Evolutionary conservation across 768 basidiomycete genomes (phyloP), one percentile per base, ranked within the genome.

Genomic region (Multifurca ochricompacta): DNA sequence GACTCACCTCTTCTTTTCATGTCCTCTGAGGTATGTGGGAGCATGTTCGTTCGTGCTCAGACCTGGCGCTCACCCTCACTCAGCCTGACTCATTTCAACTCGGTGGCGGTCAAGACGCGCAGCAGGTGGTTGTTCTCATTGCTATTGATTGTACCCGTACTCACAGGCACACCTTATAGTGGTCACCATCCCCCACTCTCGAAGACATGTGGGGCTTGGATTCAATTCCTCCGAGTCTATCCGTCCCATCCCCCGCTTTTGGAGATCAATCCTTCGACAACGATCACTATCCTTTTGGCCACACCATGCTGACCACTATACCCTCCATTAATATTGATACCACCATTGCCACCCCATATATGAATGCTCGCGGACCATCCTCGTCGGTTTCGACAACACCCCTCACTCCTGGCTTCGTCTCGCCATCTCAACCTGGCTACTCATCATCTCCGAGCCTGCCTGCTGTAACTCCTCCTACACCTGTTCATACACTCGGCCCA

Each of bases 251-350:
- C 39, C 46, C 53, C 39, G 10, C n/a, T 8, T 41, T 50, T 7
- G 49, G 39, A 31, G 36, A 50, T 8, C 37, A 19, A 18, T 19
- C n/a, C 32, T 52, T 28, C 39, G n/a, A 40, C 2, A 45, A 56
- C 9, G 37, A 43, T 7, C 11, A 13, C 4, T 27, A 8, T 35
- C 16, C 34, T 6, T 48, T n/a, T 19, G 14, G 3, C 4, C 28
- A 18, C 44, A 32, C 34, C 6, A 1, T 40, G 19, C 19, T 16
- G 10, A 43, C 28, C 28, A 21, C 19, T 19, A 18, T 52, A 27
- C 60, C 49, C 35, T 39, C 48, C 16, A 61, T 61, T 13, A 53
- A 49, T 42, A 23, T 57, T 40, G 51, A 61, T 54, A 54, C 36
- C 19, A 35, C 6, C 28, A 11, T 48, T 37, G 40, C 34, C 45